Evolutionary conservation across 2,329 filamentous ascomycete species (phyloP).

Genomic region (Tricladium varicosporioides): DNA sequence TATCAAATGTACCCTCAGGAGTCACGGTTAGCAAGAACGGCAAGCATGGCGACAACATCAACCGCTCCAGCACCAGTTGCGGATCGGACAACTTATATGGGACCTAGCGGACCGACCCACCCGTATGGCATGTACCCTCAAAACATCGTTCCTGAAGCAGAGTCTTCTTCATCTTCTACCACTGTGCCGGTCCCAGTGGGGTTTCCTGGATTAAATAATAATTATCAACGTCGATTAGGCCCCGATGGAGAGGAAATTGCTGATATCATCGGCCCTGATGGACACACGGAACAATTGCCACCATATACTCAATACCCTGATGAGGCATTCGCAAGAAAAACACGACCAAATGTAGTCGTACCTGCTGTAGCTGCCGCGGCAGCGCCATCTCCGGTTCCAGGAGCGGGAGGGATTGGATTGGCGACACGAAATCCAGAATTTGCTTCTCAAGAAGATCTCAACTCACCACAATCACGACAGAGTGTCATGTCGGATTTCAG

Average conservation of each 20-base stretch:
- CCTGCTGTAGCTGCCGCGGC: constrained; percentile 1
- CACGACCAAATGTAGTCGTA: constrained; percentile 33
- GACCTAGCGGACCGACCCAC: constrained; percentile 69
- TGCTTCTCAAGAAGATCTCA: constrained; percentile 55
- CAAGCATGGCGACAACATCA: constrained; percentile 70
- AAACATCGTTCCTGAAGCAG: constrained; percentile 63
- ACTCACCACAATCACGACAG: constrained; percentile 46
- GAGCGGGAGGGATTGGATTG: constrained; percentile 60
- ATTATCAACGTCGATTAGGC: constrained; percentile 71
- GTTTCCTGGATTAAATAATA: constrained; percentile 63
- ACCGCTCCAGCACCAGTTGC: constrained; percentile 56
- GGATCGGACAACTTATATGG: constrained; percentile 51
- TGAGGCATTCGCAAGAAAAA: constrained; percentile 60
- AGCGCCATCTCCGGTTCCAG: constrained; percentile 32
- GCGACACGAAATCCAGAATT: constrained; percentile 63
- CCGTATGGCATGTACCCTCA: constrained; percentile 87
- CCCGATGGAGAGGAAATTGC: constrained; percentile 84
- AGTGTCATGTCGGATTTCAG: constrained; percentile 52
- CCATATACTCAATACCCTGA: constrained; percentile 91
- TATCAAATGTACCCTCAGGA: constrained; percentile 86
- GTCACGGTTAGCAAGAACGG: constrained; percentile 49
- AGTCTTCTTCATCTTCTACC: constrained; percentile 29
- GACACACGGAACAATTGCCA: constrained; percentile 86
- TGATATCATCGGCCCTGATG: constrained; percentile 82
- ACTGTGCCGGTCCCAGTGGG: constrained; percentile 61